Conservation (phyloP, 2,329 filamentous ascomycete genomes). For the Cladosporium sp. region DNA sequence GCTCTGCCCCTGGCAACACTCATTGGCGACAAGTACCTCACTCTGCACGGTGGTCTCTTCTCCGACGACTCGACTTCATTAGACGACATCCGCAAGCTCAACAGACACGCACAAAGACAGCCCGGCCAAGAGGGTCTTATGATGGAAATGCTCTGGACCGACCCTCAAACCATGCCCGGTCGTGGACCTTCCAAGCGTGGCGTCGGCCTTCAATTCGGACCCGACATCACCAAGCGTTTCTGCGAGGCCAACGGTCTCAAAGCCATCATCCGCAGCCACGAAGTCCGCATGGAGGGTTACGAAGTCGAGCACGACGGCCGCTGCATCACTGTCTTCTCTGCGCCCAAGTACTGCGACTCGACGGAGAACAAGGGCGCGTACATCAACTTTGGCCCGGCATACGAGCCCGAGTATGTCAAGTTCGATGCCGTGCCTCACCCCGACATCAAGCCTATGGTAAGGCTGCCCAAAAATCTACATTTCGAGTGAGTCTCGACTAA, state of each 20-base stretch:
- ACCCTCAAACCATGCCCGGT: slow-evolving; percentile 80
- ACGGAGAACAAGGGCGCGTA: slow-evolving; percentile 98
- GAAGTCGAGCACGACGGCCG: slow-evolving; percentile 93
- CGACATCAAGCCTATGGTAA: slow-evolving; percentile 80
- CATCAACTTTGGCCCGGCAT: slow-evolving; percentile 90
- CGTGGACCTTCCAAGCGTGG: slow-evolving; percentile 94
- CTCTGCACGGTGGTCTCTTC: slow-evolving; percentile 91
- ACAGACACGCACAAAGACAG: slow-evolving; percentile 85
- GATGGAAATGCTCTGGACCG: slow-evolving; percentile 99
- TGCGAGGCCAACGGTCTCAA: slow-evolving; percentile 94
- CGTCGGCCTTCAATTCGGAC: slow-evolving; percentile 93
- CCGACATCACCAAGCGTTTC: slow-evolving; percentile 92
- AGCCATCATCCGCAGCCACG: slow-evolving; percentile 93
- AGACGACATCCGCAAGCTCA: slow-evolving; percentile 88
- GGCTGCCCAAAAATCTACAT: neutral
- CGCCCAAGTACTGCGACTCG: slow-evolving; percentile 94
- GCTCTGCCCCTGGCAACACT: slow-evolving; percentile 87
- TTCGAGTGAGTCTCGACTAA: neutral
- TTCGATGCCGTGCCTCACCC: slow-evolving; percentile 97
- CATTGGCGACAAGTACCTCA: slow-evolving; percentile 84
- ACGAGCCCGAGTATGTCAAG: slow-evolving; percentile 86
- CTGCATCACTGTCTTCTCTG: slow-evolving; percentile 98
- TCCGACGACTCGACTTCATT: slow-evolving; percentile 89
- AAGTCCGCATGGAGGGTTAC: slow-evolving; percentile 98
- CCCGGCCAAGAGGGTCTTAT: slow-evolving; percentile 91